Base-by-base conservation (phyloP, 2,329 filamentous ascomycete genomes). In the Penicillium decumbens region DNA sequence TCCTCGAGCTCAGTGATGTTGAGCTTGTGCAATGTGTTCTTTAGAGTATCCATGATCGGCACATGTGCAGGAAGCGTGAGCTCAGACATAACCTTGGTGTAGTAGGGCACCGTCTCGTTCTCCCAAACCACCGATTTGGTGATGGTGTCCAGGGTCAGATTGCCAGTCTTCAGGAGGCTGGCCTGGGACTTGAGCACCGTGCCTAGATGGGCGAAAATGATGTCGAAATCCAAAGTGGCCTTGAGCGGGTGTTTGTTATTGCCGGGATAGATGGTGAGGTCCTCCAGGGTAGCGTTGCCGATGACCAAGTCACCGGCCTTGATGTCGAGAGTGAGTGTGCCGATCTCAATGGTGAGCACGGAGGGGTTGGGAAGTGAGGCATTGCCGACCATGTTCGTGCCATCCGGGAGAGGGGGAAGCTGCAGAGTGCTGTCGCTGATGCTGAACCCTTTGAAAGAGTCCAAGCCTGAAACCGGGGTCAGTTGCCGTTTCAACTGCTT, bases 361-460 rank as follows among this genome's bases (percentile, higher is more conserved):
- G 79, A 80, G 0, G 79, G 80, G 60, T 83, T 84, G 48, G 79
- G 79, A 33, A 84, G 76, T 29, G 67, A 72, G 45, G 79, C 75
- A 41, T 72, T 75, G 58, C 77, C 81, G 28, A 75, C 49, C 45
- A 82, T 70, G 57, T 82, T 83, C 29, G 76, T 74, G 47, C 75
- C 75, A 51, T 80, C 75, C 0, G 63, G 50, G 33, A 65, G 49
- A 2, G 68, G 55, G 24, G 67, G 66, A 5, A 74, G 62, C 43
- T 79, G 67, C 47, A 82, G 68, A 25, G 67, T 66, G 46, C 77
- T 71, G 47, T 75, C 67, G 6, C 70, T 74, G 41, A 79, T 70
- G 41, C 69, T 69, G 61, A 80, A 76, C 7, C 74, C 76, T 8
- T 66, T 57, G 44, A 83, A 76, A 5, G 72, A 70, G 61, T 81